Percentiles rank a stretch among this genome's conserved stretches.
Evolutionary conservation across 768 basidiomycete species (phyloP).

Genomic region (Amanita pseudoporphyria): DNA sequence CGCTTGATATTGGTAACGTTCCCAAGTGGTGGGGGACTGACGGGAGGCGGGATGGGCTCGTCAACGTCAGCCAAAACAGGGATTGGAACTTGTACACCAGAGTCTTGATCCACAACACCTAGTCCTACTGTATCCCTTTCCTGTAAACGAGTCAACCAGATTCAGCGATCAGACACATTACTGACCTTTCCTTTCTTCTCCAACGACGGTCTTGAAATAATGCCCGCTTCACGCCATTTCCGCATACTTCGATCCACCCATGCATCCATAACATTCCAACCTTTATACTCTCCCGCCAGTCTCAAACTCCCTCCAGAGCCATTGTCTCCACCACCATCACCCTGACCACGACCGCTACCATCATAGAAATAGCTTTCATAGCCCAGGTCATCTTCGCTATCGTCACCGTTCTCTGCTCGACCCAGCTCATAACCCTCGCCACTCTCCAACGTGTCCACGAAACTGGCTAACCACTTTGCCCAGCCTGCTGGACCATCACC

Average conservation of each 20-base stretch:
- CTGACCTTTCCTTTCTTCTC: constrained; percentile 30
- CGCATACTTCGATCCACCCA: constrained; percentile 86
- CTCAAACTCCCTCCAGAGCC: constrained; percentile 63
- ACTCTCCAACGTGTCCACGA: constrained; percentile 86
- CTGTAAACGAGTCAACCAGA: constrained; percentile 15
- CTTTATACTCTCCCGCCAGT: constrained; percentile 77
- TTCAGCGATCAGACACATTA: background rate
- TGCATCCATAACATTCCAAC: constrained; percentile 90
- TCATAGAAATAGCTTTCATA: constrained; percentile 85
- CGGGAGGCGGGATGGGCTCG: constrained; percentile 25
- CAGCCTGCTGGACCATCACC: constrained; percentile 90
- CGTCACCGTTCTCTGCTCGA: constrained; percentile 48
- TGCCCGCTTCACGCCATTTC: constrained; percentile 76
- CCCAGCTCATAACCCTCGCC: constrained; percentile 87
- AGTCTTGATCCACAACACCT: constrained; percentile 30
- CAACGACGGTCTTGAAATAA: constrained; percentile 39
- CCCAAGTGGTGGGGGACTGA: constrained; percentile 15
- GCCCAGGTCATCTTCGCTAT: constrained; percentile 75
- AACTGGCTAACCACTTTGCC: constrained; percentile 88
- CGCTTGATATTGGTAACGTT: constrained; percentile 10
- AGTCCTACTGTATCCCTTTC: constrained; percentile 34
- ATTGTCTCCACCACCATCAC: constrained; percentile 69
- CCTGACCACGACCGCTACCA: constrained; percentile 66
- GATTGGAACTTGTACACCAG: constrained; percentile 50
- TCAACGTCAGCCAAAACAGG: constrained; percentile 42